These are phyloP conservation scores for Euphorbia celastroides DNA, from an alignment of 441 rosid species.

Conservation along the genomic window DNA sequence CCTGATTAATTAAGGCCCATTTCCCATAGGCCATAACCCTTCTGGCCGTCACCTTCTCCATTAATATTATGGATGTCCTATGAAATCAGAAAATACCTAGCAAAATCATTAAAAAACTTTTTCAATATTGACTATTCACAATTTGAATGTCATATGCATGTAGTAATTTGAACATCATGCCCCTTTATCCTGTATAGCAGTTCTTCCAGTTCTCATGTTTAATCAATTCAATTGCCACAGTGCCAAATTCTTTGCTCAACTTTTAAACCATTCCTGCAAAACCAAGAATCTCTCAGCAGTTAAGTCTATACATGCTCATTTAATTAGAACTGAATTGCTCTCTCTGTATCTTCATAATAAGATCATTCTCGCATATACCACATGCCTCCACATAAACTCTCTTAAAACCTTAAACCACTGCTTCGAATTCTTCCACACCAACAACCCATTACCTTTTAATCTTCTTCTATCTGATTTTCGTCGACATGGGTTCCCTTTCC, in stretches of 20 bases:
- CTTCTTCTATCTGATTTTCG: slow-evolving; percentile 34
- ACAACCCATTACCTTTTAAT: slow-evolving; percentile 38
- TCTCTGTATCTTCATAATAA: slow-evolving; percentile 22
- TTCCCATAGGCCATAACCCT: too few relatives aligned
- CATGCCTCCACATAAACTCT: slow-evolving; percentile 20
- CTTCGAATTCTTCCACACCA: slow-evolving; percentile 30
- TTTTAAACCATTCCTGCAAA: slow-evolving; percentile 23
- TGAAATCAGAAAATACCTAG: too few relatives aligned
- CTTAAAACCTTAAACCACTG: slow-evolving; percentile 28
- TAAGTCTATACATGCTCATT: slow-evolving; percentile 30
- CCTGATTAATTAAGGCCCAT: too few relatives aligned
- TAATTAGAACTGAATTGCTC: slow-evolving; percentile 31
- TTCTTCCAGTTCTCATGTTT: slow-evolving; percentile 17
- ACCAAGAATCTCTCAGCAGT: slow-evolving; percentile 22
- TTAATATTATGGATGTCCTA: too few relatives aligned
- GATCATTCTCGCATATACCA: slow-evolving; percentile 32
- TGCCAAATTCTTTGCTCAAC: slow-evolving; percentile 11
- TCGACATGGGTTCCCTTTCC: slow-evolving; percentile 34
- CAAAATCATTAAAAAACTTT: too few relatives aligned
- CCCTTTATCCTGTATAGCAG: too few relatives aligned
- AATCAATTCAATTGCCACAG: slow-evolving; percentile 10
- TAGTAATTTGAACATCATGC: too few relatives aligned
- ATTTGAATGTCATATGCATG: too few relatives aligned
- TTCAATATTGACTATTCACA: too few relatives aligned
- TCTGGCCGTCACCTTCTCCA: too few relatives aligned